Evolutionary conservation across 306 rosid genomes (phyloP).

Genomic region (Rosa lucieae): DNA sequence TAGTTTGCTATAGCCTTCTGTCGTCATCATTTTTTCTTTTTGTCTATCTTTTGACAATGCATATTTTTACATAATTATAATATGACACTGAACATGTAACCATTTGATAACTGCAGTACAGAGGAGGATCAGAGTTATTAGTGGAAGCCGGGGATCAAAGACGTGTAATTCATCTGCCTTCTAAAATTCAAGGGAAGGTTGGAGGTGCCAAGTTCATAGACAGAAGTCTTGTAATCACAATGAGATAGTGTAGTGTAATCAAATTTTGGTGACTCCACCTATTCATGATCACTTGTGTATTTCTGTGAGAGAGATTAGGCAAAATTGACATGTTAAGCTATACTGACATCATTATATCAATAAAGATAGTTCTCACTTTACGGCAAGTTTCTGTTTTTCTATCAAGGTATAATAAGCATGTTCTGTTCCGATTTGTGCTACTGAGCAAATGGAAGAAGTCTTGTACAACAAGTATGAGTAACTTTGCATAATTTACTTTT

Average conservation of each 20-base stretch:
- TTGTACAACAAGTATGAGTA: background rate
- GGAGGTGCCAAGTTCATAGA: conserved; percentile 87
- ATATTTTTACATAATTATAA: background rate
- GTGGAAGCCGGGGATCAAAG: conserved; percentile 99
- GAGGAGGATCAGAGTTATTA: conserved; percentile 92
- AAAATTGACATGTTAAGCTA: background rate
- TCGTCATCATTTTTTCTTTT: background rate
- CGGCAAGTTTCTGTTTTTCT: background rate
- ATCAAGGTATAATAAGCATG: background rate
- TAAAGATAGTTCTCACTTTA: background rate
- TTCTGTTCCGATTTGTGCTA: background rate
- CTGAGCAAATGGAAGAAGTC: background rate
- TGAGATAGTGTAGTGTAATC: conserved; percentile 44
- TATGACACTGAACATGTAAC: conserved; percentile 13
- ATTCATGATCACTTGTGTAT: conserved; percentile 5
- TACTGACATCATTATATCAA: background rate
- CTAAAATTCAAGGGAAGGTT: conserved; percentile 82
- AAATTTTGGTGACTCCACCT: conserved; percentile 2
- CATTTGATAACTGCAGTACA: conserved; percentile 52
- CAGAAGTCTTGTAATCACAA: conserved; percentile 72
- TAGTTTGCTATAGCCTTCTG: conserved; percentile 1
- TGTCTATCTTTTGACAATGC: conserved; percentile 20
- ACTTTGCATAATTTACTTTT: conserved; percentile 4
- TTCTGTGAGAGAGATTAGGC: background rate
- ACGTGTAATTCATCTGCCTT: conserved; percentile 79